Evolutionary conservation across 768 basidiomycete species (phyloP).

Genomic region (Lactarius evosmus): DNA sequence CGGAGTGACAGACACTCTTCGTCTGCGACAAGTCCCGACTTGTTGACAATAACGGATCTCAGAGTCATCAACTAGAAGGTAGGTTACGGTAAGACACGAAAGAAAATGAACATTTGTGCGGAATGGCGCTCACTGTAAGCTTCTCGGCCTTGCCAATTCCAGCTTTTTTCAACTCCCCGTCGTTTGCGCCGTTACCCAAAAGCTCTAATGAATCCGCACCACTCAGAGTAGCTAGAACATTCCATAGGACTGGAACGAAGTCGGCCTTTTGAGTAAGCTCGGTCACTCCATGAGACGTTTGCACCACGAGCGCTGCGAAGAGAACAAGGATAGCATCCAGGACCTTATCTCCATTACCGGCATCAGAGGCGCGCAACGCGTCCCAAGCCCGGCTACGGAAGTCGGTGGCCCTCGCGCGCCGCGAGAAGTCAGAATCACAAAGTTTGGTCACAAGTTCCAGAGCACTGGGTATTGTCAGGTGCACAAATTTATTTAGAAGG

Average conservation of each 20-base stretch:
- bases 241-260: conserved; percentile 33
- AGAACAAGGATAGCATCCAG: conserved; percentile 61
- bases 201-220: conserved; percentile 52
- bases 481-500: neutral
- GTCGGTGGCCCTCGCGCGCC: conserved; percentile 75
- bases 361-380: conserved; percentile 54
- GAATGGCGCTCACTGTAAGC: conserved; percentile 42
- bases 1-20: conserved; percentile 52
- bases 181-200: conserved; percentile 36
- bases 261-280: conserved; percentile 48
- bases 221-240: conserved; percentile 29
- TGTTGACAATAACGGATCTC: conserved; percentile 37
- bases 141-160: conserved; percentile 61
- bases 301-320: conserved; percentile 60
- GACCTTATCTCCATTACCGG: conserved; percentile 61
- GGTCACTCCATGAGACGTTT: conserved; percentile 51
- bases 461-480: conserved; percentile 46
- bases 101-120: conserved; percentile 1
- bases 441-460: conserved; percentile 73
- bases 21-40: conserved; percentile 31
- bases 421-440: conserved; percentile 69
- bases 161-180: conserved; percentile 46
- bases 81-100: neutral
- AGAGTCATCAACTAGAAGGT: conserved; percentile 38
- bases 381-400: conserved; percentile 70